Evolutionary conservation across 345 rosid species (phyloP).

Genomic region (Sonneratia alba): DNA sequence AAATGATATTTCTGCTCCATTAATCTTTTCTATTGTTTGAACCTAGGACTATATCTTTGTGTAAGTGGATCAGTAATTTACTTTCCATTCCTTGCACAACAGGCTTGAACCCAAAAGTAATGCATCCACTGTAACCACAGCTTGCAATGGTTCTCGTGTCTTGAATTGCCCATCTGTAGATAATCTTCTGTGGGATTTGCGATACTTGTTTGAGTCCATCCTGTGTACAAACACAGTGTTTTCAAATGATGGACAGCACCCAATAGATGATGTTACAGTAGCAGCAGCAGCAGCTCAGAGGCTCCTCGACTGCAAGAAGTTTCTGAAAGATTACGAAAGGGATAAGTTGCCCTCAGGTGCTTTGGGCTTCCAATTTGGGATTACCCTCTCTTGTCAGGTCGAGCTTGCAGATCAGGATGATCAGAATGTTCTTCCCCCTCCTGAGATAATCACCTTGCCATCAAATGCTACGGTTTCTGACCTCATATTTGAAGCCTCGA

Average conservation of each 20-base stretch:
- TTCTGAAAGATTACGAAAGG: conserved; percentile 40
- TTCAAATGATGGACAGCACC: conserved; percentile 19
- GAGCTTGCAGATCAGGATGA: conserved; percentile 27
- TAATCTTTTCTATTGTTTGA: background rate
- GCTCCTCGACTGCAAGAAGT: conserved; percentile 74
- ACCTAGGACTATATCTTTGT: background rate
- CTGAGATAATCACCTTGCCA: conserved; percentile 34
- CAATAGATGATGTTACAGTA: conserved; percentile 13
- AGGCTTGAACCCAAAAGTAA: conserved; percentile 41
- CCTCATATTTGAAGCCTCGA: conserved; percentile 42
- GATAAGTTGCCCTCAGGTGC: conserved; percentile 11
- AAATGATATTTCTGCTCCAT: background rate
- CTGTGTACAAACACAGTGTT: conserved; percentile 33
- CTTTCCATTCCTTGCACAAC: conserved; percentile 14
- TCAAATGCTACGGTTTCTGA: conserved; percentile 39
- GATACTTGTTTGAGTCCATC: conserved; percentile 31
- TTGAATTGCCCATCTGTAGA: conserved; percentile 33
- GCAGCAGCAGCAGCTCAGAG: conserved; percentile 31
- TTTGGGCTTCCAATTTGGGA: conserved; percentile 5
- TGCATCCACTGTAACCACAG: conserved; percentile 4
- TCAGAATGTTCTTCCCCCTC: conserved; percentile 24
- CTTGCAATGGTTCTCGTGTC: conserved; percentile 13
- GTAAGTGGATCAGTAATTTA: background rate
- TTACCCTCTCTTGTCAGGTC: conserved; percentile 35
- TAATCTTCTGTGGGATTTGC: conserved; percentile 35